Percentiles rank a stretch among this genome's conserved stretches.
Conservation (phyloP, 2,329 filamentous ascomycete genomes). For the Tympanopsis confertula region DNA sequence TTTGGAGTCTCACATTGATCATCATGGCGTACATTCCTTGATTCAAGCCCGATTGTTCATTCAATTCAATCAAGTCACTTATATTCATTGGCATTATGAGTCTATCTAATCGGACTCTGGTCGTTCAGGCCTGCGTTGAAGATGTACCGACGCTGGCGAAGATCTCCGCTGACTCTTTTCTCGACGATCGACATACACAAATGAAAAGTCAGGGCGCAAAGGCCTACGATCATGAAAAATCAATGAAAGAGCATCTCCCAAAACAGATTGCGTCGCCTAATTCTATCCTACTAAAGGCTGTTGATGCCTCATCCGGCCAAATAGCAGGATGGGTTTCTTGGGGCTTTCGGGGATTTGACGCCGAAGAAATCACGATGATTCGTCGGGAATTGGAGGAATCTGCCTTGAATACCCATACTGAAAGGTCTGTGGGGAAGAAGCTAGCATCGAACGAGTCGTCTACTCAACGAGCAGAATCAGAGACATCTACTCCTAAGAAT, state of each 20-base stretch:
- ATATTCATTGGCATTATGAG: no score
- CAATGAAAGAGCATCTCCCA: slow-evolving; percentile 8
- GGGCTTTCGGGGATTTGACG: slow-evolving; percentile 14
- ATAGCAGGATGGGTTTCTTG: slow-evolving; percentile 21
- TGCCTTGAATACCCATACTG: background rate
- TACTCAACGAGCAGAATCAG: background rate
- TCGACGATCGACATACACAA: slow-evolving; percentile 16
- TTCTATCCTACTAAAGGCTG: slow-evolving; percentile 17
- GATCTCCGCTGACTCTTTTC: slow-evolving; percentile 18
- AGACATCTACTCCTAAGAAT: background rate
- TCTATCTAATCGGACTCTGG: no score
- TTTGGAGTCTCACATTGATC: no score
- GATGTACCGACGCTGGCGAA: slow-evolving; percentile 18
- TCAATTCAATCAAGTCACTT: no score
- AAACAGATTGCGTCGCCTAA: slow-evolving; percentile 11
- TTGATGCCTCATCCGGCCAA: slow-evolving; percentile 13
- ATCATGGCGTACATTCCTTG: no score
- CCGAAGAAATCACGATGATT: slow-evolving; percentile 6
- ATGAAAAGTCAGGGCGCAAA: slow-evolving; percentile 18
- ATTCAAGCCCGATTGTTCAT: no score
- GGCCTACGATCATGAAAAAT: slow-evolving; percentile 13
- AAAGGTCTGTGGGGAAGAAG: background rate
- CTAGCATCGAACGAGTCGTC: slow-evolving; percentile 7
- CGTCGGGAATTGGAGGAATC: slow-evolving; percentile 4
- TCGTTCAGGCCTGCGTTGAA: slow-evolving; percentile 7